Evolutionary conservation across 192 early-diverging fungal species (phyloP).

Genomic region (Coemansia sp.): DNA sequence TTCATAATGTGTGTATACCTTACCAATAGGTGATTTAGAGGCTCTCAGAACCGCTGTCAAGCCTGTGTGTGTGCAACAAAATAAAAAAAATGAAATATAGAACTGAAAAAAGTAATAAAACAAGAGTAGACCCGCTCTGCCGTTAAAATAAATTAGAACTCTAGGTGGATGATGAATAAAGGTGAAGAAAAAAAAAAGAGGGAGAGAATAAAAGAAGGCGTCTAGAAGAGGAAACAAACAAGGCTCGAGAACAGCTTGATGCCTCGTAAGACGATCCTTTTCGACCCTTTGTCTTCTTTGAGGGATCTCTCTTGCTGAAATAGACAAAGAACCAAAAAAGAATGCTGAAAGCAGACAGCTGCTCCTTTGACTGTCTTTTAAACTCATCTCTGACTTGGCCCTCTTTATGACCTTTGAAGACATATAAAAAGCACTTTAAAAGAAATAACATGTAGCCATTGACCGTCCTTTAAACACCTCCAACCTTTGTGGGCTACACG

Average conservation of each 20-base stretch:
- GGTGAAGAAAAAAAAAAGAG: neutral
- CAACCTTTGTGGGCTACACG: neutral
- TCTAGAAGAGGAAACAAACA: neutral
- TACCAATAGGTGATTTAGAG: neutral
- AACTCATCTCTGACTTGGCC: neutral
- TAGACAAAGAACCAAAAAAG: constrained; percentile 2
- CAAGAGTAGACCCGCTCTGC: constrained; percentile 1
- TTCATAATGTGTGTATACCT: constrained; percentile 10
- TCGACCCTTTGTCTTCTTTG: neutral
- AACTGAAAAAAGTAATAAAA: neutral
- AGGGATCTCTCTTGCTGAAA: neutral
- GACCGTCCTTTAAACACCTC: neutral
- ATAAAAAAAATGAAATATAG: constrained; percentile 5
- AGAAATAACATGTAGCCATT: neutral
- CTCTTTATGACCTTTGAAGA: neutral
- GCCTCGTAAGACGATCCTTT: neutral
- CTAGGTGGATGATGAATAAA: constrained; percentile 5
- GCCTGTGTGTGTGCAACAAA: neutral
- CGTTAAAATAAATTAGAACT: constrained; percentile 3
- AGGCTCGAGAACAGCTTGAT: neutral
- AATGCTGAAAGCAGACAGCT: neutral
- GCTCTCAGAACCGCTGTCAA: neutral
- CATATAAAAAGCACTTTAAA: neutral
- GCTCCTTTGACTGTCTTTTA: constrained; percentile 1
- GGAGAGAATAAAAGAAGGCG: neutral